Evolutionary conservation across 1,139 yeast species (phyloP), one percentile per base, ranked within the genome.

Genomic region (Wickerhamomyces sp.): DNA sequence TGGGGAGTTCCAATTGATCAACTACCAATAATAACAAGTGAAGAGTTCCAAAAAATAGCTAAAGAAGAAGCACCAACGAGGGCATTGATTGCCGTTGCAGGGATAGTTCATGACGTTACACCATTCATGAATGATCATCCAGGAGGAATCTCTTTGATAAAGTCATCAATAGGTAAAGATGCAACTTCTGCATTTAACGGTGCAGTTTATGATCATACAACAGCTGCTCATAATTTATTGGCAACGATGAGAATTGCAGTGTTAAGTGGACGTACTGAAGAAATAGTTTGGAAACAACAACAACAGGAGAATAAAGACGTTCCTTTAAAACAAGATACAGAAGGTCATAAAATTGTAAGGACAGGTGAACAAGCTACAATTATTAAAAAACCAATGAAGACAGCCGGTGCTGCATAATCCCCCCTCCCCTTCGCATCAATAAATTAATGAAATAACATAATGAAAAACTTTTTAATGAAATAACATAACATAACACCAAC

Each of bases 1-100:
- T 81, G 89, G 89, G 89, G 89, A 2, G 78, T 84, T 0, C 84
- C 88, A 3, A 76, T 81, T 29, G 79, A 81, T 26, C 75, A 74
- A 45, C 58, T 81, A 13, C 88, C 89, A 0, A 61, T 74, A 28
- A 62, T 67, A 37, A 52, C 70, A 1, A 66, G 75, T 1, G 66
- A 62, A 29, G 82, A 78, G 36, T 79, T 79, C 46, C 66, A 65
- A 33, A 47, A 44, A 30, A 38, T 65, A 32, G 64, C 70, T 1
- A 45, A 44, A n/a, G 52, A 52, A 16, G 57, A 59, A 6, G 55
- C 58, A 20, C 52, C 55, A 15, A 38, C 57, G 17, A 49, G 65
- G 30, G 70, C 66, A 5, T 46, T 69, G 16, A 69, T 69, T 20
- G 70, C 68, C 6, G 69, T 70, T 4, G 66, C 66, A 9, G 75